A percentile compares a stretch with the other conserved stretches of the same genome.
Conservation (phyloP, 2,329 filamentous ascomycete genomes). For the Colletotrichum sansevieriae region DNA sequence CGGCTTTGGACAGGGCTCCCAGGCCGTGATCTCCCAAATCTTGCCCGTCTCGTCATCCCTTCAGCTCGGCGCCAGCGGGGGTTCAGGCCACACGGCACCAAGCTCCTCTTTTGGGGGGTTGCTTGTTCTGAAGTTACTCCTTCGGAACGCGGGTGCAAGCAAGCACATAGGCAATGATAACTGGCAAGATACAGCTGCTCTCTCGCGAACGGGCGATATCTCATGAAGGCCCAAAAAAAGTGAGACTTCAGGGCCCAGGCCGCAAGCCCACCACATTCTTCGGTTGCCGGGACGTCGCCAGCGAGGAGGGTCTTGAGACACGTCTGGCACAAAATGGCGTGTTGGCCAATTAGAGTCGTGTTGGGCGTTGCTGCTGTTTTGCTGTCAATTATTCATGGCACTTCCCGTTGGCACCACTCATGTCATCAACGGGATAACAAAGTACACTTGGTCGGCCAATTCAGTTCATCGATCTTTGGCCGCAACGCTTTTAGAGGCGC, state of each 20-base stretch:
- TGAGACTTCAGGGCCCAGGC: conserved; percentile 38
- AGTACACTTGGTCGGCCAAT: conserved; percentile 12
- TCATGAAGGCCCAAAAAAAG: background rate
- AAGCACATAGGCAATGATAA: background rate
- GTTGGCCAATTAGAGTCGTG: conserved; percentile 26
- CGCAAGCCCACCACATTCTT: conserved; percentile 32
- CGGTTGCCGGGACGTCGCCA: conserved; percentile 36
- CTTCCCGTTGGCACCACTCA: conserved; percentile 9
- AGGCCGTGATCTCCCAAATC: conserved; percentile 29
- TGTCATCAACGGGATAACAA: conserved; percentile 21
- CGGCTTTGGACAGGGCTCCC: conserved; percentile 36
- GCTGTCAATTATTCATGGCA: conserved; percentile 10
- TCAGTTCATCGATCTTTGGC: conserved; percentile 10
- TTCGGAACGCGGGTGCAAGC: background rate
- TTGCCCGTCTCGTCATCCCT: conserved; percentile 22
- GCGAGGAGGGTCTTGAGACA: conserved; percentile 39
- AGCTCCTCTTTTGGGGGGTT: conserved; percentile 10
- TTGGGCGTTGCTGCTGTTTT: background rate
- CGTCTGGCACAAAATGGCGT: conserved; percentile 33
- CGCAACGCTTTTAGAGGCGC: conserved; percentile 9
- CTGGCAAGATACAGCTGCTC: background rate
- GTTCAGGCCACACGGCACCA: conserved; percentile 27
- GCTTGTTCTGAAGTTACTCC: conserved; percentile 4
- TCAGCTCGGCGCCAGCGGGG: background rate
- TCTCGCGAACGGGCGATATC: conserved; percentile 8